Base-by-base conservation (phyloP, 2,329 filamentous ascomycete species). In the Exophiala sideris region DNA sequence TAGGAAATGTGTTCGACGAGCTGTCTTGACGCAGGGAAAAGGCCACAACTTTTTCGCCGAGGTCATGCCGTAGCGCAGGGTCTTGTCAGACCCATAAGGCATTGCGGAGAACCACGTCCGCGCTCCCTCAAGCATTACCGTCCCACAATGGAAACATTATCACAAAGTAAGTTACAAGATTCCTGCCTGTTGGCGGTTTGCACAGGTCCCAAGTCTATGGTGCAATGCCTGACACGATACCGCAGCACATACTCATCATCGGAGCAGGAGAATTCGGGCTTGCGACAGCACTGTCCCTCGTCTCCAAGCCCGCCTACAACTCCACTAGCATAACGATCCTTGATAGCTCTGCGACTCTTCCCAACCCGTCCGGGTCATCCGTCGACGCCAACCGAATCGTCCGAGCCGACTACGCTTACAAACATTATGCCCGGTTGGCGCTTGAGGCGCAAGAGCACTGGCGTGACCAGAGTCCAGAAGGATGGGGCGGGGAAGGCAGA, bases 371-470 rank as follows among this genome's bases (percentile, higher is more conserved):
- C 64, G 80, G 78, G 50, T 79, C 80, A 9, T 81, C 78, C 58
- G 78, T 84, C 57, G 83, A 86, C 67, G 75, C 75, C 42, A 83
- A 79, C 18, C 81, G 83, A 52, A 85, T 85, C 60, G 76, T 86
- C 46, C 78, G 83, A 33, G 79, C 85, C 35, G 92, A 97, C 76
- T 97, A 97, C 67, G 85, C 88, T 4, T 85, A 92, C 66, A 74
- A 82, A 0, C 81, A 85, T 18, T 97, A 97, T 71, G 82, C 89
- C 5, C 74, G 77, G 12, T 82, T 97, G 42, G 90, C 86, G 16
- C 78, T 82, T 14, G 76, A 82, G 34, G 90, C 91, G 1, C 87
- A 89, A 65, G 44, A 47, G 14, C 57, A 56, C 16, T 64, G 63
- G 62, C 58, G 60, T n/a, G 57, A 62, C 50, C 56, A 33, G 32